Evolutionary conservation across 371 early-diverging fungal genomes (phyloP).

Genomic region (Lichtheimia corymbifera): DNA sequence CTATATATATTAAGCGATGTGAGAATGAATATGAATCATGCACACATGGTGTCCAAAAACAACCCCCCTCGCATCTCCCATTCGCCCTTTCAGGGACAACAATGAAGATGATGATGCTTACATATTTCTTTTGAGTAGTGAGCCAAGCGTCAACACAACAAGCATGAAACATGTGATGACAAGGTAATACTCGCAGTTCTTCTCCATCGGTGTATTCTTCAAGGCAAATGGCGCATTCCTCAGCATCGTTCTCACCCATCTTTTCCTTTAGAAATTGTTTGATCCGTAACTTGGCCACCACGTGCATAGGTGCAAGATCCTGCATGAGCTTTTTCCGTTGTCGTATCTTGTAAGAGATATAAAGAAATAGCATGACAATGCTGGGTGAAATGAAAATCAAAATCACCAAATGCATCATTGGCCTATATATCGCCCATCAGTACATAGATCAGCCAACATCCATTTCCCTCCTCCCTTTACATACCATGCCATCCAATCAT

Average conservation of each 20-base stretch:
- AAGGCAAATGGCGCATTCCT: conserved; percentile 93
- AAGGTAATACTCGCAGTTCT: conserved; percentile 79
- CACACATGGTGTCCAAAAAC: background rate
- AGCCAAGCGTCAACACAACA: conserved; percentile 91
- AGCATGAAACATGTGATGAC: conserved; percentile 90
- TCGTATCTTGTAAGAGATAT: conserved; percentile 65
- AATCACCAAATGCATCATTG: conserved; percentile 69
- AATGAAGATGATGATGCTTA: conserved; percentile 30
- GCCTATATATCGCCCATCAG: conserved; percentile 31
- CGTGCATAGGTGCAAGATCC: conserved; percentile 67
- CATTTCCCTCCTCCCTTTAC: too few species aligned
- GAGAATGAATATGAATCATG: background rate
- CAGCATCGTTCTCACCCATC: conserved; percentile 56
- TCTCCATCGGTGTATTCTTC: conserved; percentile 85
- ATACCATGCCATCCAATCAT: conserved; percentile 40
- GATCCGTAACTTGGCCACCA: conserved; percentile 63
- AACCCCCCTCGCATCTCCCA: background rate
- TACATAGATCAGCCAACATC: too few species aligned
- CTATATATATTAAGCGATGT: background rate
- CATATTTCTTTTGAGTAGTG: conserved; percentile 78
- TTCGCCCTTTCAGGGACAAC: too few species aligned
- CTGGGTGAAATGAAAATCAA: conserved; percentile 72
- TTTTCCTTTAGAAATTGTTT: conserved; percentile 64
- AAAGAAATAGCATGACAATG: conserved; percentile 70
- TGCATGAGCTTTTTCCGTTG: conserved; percentile 57